Base-by-base conservation (phyloP, 2,329 filamentous ascomycete genomes). In the Juglanconis oblonga region DNA sequence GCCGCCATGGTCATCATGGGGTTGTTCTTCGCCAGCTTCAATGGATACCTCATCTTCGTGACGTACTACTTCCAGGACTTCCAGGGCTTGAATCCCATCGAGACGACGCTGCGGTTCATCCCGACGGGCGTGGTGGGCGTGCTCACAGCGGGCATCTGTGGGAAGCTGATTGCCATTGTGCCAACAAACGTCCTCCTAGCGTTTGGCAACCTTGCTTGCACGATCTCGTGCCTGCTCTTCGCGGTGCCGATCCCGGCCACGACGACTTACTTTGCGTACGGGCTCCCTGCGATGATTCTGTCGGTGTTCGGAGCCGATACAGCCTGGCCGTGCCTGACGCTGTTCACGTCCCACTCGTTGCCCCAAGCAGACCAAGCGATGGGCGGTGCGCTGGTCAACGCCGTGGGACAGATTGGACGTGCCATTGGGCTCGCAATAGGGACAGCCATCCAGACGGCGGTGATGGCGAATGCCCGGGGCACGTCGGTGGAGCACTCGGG, bases 1-100 rank as follows among this genome's bases (percentile, higher is more conserved):
- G 82, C 85, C 6, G 86, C 85, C 14, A 85, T 90, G 76, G 68
- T 81, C 36, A 84, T 88, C 65, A 88, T 89, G 81, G 78, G 78
- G 0, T 71, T 90, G 1, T 90, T 89, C 74, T 90, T 87, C 67
- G 81, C 82, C 17, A 77, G 80, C 2, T 91, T 90, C 74, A 89
- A 88, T 73, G 87, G 87, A 70, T 89, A 81, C 65, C 73, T 89
- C 44, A 77, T 90, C 62, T 89, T 82, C 66, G 82, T 86, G 1
- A 91, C 88, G 4, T 90, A 87, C 71, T 89, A 84, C 72, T 90
- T 84, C 72, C 88, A 91, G 71, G 81, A 87, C 64, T 90, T 83
- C 69, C 86, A 87, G 66, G 82, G 80, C 0, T 77, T 86, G 1
- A 79, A 78, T 0, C 77, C 86, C 0, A 75, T 90, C n/a, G 81